phyloP scores from a whole-genome alignment of 2,329 filamentous ascomycete genomes.

The Leptographium wingfieldii region DNA sequence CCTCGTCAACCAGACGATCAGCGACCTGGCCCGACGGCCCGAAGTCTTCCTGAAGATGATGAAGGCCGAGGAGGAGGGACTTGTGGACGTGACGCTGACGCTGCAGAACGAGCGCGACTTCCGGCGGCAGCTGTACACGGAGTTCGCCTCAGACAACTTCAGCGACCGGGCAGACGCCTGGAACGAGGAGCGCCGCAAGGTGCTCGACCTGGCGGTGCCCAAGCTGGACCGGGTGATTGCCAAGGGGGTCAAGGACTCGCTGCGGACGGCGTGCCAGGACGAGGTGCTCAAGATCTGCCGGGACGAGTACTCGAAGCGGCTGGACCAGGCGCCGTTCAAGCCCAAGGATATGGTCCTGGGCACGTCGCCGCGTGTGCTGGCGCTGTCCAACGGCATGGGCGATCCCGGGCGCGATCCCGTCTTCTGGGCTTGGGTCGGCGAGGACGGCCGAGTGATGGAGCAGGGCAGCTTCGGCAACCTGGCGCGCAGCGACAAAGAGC shows the following conservation, averaged over 20 bases:
- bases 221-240: slow-evolving; percentile 77
- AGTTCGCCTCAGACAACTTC: slow-evolving; percentile 90
- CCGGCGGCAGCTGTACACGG: slow-evolving; percentile 60
- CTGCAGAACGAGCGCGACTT: slow-evolving; percentile 68
- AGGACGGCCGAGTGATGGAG: slow-evolving; percentile 79
- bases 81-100: slow-evolving; percentile 72
- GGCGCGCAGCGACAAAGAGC: slow-evolving; percentile 53
- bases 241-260: slow-evolving; percentile 86
- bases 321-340: slow-evolving; percentile 94
- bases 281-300: slow-evolving; percentile 79
- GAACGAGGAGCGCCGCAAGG: slow-evolving; percentile 78
- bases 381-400: slow-evolving; percentile 75
- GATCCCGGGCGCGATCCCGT: slow-evolving; percentile 63
- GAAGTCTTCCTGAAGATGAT: slow-evolving; percentile 95
- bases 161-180: slow-evolving; percentile 91
- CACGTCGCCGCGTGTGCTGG: slow-evolving; percentile 74
- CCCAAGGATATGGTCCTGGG: slow-evolving; percentile 85
- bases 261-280: slow-evolving; percentile 89
- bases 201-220: slow-evolving; percentile 66
- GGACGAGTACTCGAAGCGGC: slow-evolving; percentile 75
- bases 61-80: slow-evolving; percentile 85
- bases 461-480: slow-evolving; percentile 80
- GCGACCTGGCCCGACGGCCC: slow-evolving; percentile 67
- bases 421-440: slow-evolving; percentile 85
- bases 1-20: slow-evolving; percentile 74